These are phyloP conservation scores for Aquanectria penicillioides DNA, from an alignment of 2,329 filamentous ascomycete species.

Conservation along the genomic window DNA sequence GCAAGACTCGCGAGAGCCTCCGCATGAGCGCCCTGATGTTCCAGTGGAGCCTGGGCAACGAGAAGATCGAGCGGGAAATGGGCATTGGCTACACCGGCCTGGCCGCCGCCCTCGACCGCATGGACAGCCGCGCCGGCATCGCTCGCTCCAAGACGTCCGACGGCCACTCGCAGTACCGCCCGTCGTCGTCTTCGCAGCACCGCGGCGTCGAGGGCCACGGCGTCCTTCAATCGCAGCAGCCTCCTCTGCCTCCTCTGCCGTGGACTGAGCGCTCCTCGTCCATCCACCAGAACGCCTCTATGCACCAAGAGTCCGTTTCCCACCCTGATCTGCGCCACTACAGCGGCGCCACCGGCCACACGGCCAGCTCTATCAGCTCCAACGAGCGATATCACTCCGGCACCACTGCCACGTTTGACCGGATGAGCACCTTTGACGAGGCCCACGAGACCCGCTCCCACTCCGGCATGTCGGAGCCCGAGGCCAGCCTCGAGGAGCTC, in stretches of 20 bases:
- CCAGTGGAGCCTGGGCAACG: conserved; percentile 70
- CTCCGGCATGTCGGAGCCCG: conserved; percentile 37
- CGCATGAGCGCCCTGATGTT: conserved; percentile 72
- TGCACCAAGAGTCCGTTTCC: conserved; percentile 24
- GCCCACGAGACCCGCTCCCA: conserved; percentile 41
- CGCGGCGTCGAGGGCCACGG: conserved; percentile 34
- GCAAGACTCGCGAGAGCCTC: conserved; percentile 68
- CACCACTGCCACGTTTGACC: conserved; percentile 38
- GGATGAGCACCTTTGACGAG: conserved; percentile 45
- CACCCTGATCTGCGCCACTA: conserved; percentile 30
- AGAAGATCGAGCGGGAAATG: conserved; percentile 67
- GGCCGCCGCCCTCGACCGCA: conserved; percentile 67
- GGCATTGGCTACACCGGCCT: conserved; percentile 76
- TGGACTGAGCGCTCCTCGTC: conserved; percentile 38
- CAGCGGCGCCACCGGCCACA: conserved; percentile 24
- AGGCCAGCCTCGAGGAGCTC: conserved; percentile 45
- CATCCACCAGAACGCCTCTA: no score
- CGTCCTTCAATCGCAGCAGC: conserved; percentile 20
- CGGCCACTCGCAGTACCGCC: conserved; percentile 34
- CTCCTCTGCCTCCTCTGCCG: conserved; percentile 40
- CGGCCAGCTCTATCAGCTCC: conserved; percentile 45
- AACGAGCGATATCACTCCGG: conserved; percentile 43
- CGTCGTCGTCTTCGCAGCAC: conserved; percentile 38
- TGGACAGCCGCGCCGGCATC: conserved; percentile 40
- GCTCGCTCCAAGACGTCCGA: conserved; percentile 31